Evolutionary conservation across 2,329 filamentous ascomycete genomes (phyloP), one percentile per base, ranked within the genome.

Genomic region (Alternaria infectoria): DNA sequence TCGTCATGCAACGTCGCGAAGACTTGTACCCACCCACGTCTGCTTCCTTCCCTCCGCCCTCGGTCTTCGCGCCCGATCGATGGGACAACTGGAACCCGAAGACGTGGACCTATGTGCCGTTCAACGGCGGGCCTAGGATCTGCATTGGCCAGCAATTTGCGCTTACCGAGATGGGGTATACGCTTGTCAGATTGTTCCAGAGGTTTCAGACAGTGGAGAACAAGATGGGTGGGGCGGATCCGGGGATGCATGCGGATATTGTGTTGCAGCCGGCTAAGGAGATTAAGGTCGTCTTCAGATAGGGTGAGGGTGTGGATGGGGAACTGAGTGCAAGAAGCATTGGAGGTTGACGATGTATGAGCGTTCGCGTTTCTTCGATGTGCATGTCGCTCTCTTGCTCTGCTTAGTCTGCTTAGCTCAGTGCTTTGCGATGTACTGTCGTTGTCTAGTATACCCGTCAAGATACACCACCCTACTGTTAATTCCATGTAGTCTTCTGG

Each of bases 121-220:
- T 85, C 68, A 84, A 84, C 54, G 83, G 82, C 4, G 82, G 83
- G 0, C 83, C 83, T 4, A 66, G 83, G 2, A 84, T 85, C n/a
- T 85, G 83, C 61, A 81, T 85, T 36, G 83, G 83, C 0, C 83
- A 85, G 76, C 82, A 85, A 61, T 85, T 85, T 66, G 83, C 83
- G 12, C 73, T 85, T 25, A 85, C 83, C 1, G 83, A 85, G 68
- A 82, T 85, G 80, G 83, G 75, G 3, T 85, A 85, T 62, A 84
- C 82, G 8, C 72, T 83, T 19, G 82, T 83, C 12, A 73, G 83
- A 23, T 73, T 85, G 21, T 71, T 85, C 57, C 83, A 85, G 72
- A 74, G 73, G 19, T 85, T 80, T 62, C 75, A 80, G 54, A 71
- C 68, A 7, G 73, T 84, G n/a, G 80, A 83, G 69, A 79, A 79